These are phyloP conservation scores for Lactuca sativa DNA, from an alignment of 129 eudicot species.

Conservation along the genomic window DNA sequence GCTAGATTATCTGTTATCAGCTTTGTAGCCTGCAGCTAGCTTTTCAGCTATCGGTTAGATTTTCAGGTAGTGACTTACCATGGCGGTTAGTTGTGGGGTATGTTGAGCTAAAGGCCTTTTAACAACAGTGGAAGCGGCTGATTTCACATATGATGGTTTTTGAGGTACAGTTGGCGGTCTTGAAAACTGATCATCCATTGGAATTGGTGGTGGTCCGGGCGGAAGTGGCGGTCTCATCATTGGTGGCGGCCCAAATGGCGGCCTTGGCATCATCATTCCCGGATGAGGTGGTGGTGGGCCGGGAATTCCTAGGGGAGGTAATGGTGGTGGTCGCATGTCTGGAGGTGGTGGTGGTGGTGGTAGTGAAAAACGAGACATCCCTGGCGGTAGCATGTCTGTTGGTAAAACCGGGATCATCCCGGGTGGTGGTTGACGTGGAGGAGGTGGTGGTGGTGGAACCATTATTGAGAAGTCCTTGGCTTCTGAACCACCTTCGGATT, in stretches of 20 bases:
- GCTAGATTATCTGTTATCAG: too few species aligned
- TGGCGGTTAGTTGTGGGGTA: constrained; percentile 91
- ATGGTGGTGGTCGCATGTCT: constrained; percentile 64
- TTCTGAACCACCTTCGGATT: constrained; percentile 48
- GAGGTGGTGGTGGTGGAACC: constrained; percentile 86
- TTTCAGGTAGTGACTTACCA: constrained; percentile 46
- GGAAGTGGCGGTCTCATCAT: constrained; percentile 99
- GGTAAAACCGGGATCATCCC: constrained; percentile 51
- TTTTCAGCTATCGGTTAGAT: too few species aligned
- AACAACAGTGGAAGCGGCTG: constrained; percentile 98
- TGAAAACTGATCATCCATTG: constrained; percentile 38
- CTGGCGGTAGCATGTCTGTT: constrained; percentile 77
- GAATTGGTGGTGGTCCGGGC: constrained; percentile 87
- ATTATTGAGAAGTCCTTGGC: constrained; percentile 53
- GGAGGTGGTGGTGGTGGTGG: constrained; percentile 84
- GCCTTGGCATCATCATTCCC: constrained; percentile 72
- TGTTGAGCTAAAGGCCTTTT: constrained; percentile 99
- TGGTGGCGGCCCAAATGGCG: constrained; percentile 81
- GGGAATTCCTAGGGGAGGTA: constrained; percentile 53
- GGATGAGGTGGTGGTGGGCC: constrained; percentile 58
- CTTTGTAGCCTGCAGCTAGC: too few species aligned
- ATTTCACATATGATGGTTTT: constrained; percentile 90
- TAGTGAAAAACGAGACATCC: constrained; percentile 73
- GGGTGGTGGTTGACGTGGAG: constrained; percentile 77
- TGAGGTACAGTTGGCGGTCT: constrained; percentile 59